Conservation (phyloP, 306 rosid genomes). For the Cucurbita maxima region DNA sequence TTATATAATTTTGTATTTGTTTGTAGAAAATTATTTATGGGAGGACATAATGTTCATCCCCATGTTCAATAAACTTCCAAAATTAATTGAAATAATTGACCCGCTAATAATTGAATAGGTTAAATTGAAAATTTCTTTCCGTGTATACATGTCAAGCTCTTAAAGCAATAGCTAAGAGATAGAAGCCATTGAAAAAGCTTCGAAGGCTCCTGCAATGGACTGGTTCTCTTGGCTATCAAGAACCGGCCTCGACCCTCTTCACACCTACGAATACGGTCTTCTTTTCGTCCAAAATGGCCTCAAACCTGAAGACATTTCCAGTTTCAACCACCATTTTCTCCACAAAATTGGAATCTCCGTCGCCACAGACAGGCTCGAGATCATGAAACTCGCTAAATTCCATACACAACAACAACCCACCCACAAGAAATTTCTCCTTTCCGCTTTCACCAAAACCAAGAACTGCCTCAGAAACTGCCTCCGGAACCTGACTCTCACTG, state of each 20-base stretch:
- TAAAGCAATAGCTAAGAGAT: no score
- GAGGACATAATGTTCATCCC: background rate
- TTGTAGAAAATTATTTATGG: background rate
- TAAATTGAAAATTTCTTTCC: slow-evolving; percentile 1
- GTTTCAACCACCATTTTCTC: slow-evolving; percentile 74
- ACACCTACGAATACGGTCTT: slow-evolving; percentile 60
- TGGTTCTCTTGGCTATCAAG: slow-evolving; percentile 94
- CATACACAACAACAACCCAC: slow-evolving; percentile 9
- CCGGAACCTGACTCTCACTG: slow-evolving; percentile 12
- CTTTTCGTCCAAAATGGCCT: slow-evolving; percentile 57
- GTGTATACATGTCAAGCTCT: background rate
- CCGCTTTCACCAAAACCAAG: slow-evolving; percentile 28
- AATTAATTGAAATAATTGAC: background rate
- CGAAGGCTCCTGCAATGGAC: slow-evolving; percentile 33
- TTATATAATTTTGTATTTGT: background rate
- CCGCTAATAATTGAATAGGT: background rate
- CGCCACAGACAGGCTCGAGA: slow-evolving; percentile 83
- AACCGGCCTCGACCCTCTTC: slow-evolving; percentile 51
- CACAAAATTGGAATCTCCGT: slow-evolving; percentile 78
- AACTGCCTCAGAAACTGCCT: slow-evolving; percentile 45
- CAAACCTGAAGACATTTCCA: slow-evolving; percentile 32
- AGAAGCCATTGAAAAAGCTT: background rate
- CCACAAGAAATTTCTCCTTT: slow-evolving; percentile 15
- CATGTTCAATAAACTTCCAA: background rate
- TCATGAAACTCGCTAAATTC: slow-evolving; percentile 64